Base-by-base conservation (phyloP, 1,139 yeast species). In the Nakaseomyces delphensis region DNA sequence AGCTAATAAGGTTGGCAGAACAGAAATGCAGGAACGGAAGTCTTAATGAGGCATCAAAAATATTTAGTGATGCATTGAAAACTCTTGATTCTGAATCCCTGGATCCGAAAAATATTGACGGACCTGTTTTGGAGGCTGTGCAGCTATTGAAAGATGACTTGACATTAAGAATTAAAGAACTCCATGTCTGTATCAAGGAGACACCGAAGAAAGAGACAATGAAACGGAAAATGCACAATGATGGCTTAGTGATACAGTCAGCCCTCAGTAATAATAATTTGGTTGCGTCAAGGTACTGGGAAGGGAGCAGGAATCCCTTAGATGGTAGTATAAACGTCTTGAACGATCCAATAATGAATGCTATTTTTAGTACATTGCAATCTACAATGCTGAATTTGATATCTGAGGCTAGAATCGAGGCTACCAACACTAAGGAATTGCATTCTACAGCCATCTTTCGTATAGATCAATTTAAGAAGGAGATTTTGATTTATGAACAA, bases 401-500 rank as follows among this genome's bases (percentile, higher is more conserved):
- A n/a, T 4, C 15, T 7, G 37, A 33, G 25, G 25, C 37, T 6
- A 33, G 21, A 18, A 13, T 13, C n/a, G 27, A 21, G 8, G 13
- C n/a, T 5, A n/a, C 27, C 4, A 11, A 38, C 18, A 36, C 37
- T 18, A 45, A 38, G n/a, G 43, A 38, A 10, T 30, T 41, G 27
- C 50, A 44, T 13, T 29, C 38, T 13, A 38, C 36, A 13, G 42
- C 54, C 3, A 44, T 47, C 20, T 49, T 51, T 19, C 54, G 57
- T 40, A 32, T 59, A 3, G 48, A 48, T n/a, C 54, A 46, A 25
- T 53, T 65, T 23, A 57, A 52, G 39, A 55, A 53, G 24, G 68
- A 64, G 7, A 40, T 66, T 13, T 45, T 51, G 5, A 38, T 53
- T 18, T 62, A 62, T 39, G 68, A 64, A 25, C 56, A 51, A 30